Evolutionary conservation across 345 rosid genomes (phyloP).

Genomic region (Murraya paniculata): DNA sequence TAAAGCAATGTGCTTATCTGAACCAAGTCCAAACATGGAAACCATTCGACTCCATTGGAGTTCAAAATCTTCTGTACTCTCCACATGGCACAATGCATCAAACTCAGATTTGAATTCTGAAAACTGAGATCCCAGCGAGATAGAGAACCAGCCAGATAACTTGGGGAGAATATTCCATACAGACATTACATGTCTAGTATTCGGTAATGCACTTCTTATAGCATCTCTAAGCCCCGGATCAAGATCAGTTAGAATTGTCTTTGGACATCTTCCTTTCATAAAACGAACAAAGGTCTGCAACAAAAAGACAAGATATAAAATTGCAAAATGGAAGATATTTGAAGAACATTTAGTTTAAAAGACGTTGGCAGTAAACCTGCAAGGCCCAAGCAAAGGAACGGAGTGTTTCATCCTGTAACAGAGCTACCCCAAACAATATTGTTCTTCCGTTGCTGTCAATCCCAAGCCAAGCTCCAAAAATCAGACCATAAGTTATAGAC

Average conservation of each 20-base stretch:
- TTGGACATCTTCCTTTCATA: constrained; percentile 46
- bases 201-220: constrained; percentile 38
- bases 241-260: constrained; percentile 41
- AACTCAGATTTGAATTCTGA: constrained; percentile 41
- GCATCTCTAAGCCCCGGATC: constrained; percentile 40
- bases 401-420: constrained; percentile 38
- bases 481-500: constrained; percentile 36
- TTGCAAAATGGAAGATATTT: background rate
- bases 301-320: background rate
- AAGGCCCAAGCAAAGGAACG: constrained; percentile 43
- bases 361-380: constrained; percentile 28
- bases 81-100: constrained; percentile 33
- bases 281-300: constrained; percentile 34
- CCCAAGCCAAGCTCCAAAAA: constrained; percentile 43
- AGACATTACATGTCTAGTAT: constrained; percentile 37
- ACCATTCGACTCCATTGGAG: constrained; percentile 41
- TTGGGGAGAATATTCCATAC: constrained; percentile 36
- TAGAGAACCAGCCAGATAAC: constrained; percentile 44
- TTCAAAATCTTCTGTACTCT: constrained; percentile 42
- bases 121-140: constrained; percentile 34
- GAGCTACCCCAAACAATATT: constrained; percentile 37
- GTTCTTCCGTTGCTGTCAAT: constrained; percentile 40
- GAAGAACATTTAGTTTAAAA: background rate
- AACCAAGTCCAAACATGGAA: constrained; percentile 40
- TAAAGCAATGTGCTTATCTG: constrained; percentile 38